Conservation (phyloP, 306 rosid species). For the Cicer cuneatum region DNA sequence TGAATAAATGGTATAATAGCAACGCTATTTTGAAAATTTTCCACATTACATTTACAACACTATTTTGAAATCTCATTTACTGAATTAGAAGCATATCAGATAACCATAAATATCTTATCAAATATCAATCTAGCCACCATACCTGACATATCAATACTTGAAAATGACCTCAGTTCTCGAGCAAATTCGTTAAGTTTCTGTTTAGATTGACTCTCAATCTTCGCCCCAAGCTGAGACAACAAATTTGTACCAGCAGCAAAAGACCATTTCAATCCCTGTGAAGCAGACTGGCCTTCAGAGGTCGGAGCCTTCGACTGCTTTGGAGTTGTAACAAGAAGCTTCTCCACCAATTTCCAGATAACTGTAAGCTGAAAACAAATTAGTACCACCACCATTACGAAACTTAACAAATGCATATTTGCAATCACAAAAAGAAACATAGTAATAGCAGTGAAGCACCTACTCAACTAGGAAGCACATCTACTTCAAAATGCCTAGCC, state of each 20-base stretch:
- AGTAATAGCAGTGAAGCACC: conserved; percentile 12
- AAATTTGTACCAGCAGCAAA: conserved; percentile 77
- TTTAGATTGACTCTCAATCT: conserved; percentile 85
- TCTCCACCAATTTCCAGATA: conserved; percentile 94
- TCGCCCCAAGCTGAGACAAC: conserved; percentile 71
- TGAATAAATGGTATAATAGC: background rate
- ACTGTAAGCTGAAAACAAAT: conserved; percentile 90
- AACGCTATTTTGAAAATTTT: background rate
- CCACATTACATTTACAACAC: background rate
- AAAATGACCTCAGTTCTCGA: conserved; percentile 79
- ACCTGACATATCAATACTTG: conserved; percentile 94
- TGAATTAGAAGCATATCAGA: conserved; percentile 34
- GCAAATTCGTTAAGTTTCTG: conserved; percentile 92
- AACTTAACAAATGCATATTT: conserved; percentile 35
- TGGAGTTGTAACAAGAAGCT: conserved; percentile 66
- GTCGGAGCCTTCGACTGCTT: conserved; percentile 59
- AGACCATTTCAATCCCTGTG: conserved; percentile 82
- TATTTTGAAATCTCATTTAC: conserved; percentile 14
- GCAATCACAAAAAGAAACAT: conserved; percentile 26
- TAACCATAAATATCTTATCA: conserved; percentile 26
- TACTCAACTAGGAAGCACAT: conserved; percentile 25
- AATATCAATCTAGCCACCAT: conserved; percentile 46
- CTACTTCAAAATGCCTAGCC: conserved; percentile 17
- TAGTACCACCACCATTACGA: conserved; percentile 60
- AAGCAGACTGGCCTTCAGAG: conserved; percentile 56